Percentiles rank a stretch among this genome's conserved stretches.
These are phyloP conservation scores for Trametes gibbosa DNA, from an alignment of 768 basidiomycete genomes.

Conservation along the genomic window DNA sequence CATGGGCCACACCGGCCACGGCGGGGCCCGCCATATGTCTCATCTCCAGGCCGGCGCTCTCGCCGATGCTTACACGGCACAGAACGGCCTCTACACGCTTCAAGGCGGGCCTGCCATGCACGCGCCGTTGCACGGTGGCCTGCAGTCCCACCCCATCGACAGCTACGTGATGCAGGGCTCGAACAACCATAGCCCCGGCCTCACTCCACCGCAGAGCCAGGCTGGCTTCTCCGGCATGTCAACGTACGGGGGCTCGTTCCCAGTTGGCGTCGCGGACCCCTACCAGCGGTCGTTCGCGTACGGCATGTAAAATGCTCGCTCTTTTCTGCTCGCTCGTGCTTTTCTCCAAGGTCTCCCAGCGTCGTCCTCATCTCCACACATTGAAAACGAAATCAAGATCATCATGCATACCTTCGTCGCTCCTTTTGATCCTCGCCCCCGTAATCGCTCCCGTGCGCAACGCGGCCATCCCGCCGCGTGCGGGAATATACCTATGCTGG, in stretches of 20 bases:
- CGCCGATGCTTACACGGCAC: conserved; percentile 62
- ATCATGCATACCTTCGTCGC: conserved; percentile 17
- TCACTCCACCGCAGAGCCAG: conserved; percentile 58
- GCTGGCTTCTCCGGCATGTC: conserved; percentile 56
- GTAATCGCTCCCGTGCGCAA: conserved; percentile 15
- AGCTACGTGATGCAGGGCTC: conserved; percentile 78
- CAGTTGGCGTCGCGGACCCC: conserved; percentile 58
- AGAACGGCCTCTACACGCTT: conserved; percentile 61
- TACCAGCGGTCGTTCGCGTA: conserved; percentile 79
- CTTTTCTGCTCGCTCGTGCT: not conserved
- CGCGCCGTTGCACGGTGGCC: conserved; percentile 32
- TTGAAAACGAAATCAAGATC: conserved; percentile 10
- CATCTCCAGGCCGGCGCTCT: conserved; percentile 55
- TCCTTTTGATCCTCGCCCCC: conserved; percentile 16
- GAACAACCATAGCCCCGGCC: conserved; percentile 60
- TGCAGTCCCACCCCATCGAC: conserved; percentile 75
- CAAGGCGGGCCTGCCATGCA: conserved; percentile 44
- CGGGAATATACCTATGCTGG: conserved; percentile 27
- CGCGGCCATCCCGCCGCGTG: conserved; percentile 10
- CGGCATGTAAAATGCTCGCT: conserved; percentile 59
- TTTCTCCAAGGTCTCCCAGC: not conserved
- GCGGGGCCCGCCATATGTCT: conserved; percentile 53
- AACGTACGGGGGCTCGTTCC: conserved; percentile 48
- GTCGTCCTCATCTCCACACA: not conserved
- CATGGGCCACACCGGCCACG: conserved; percentile 26